Evolutionary conservation across 2,329 filamentous ascomycete genomes (phyloP), one percentile per base, ranked within the genome.

Genomic region (Cytospora piceae): DNA sequence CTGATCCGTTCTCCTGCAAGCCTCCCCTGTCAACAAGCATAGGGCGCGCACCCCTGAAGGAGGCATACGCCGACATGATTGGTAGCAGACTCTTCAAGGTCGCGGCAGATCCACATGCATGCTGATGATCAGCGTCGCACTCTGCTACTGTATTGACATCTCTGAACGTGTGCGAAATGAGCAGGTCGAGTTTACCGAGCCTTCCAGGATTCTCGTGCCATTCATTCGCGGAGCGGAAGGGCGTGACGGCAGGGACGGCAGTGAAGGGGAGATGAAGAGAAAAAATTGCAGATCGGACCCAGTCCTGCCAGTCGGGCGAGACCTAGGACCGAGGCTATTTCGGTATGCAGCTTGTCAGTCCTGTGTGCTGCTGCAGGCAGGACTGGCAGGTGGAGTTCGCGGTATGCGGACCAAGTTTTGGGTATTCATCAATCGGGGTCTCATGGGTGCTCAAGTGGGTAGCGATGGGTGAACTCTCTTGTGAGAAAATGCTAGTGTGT

Each of bases 1-100:
- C 74, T 70, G 74, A 75, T 75, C 74, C 73, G 73, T 42, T 32
- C 31, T 62, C 49, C 46, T 68, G 65, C 68, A 65, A 59, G 63
- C 66, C 63, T 69, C 64, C 68, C 53, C 56, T 58, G 53, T 37
- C 60, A 56, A 51, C 27, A 14, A 34, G 56, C 57, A 59, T 39
- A 51, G 58, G 52, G 37, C 55, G 29, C 63, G 39, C 20, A 29
- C 39, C 32, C 29, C 39, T 24, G 24, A 31, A 52, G n/a, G 34
- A 24, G 7, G 15, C 62, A 17, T 54, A 6, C n/a, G n/a, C 17
- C 14, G 17, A 27, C 14, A 17, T 46, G 39, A 59, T 54, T 59
- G 57, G 57, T 4, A 20, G 27, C 27, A 32, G 9, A 4, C n/a
- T 20, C 22, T 22, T 24, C 11, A 12, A 14, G n/a, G n/a, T 49